A percentile compares a stretch with the other conserved stretches of the same genome.
Evolutionary conservation across 2,329 filamentous ascomycete species (phyloP).

Genomic region (Pseudocercospora pini-densiflorae): DNA sequence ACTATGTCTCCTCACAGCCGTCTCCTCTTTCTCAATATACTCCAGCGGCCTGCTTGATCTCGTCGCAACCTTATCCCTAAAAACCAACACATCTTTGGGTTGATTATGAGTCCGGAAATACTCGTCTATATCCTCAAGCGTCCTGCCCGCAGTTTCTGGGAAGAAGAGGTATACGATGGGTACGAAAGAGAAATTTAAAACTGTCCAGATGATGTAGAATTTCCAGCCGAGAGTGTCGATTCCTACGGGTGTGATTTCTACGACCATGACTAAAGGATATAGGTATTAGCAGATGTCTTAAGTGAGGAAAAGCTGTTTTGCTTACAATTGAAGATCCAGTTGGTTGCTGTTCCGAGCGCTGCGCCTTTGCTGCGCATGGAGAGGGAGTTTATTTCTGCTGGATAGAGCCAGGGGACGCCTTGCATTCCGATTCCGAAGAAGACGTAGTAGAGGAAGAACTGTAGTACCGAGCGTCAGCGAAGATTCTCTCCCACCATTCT

Average conservation of each 20-base stretch:
- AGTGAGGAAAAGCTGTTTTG: too few species aligned
- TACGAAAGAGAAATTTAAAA: slow-evolving; percentile 55
- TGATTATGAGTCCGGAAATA: slow-evolving; percentile 33
- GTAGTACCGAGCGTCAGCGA: not conserved
- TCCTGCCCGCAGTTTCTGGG: slow-evolving; percentile 40
- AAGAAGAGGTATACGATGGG: slow-evolving; percentile 51
- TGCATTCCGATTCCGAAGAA: slow-evolving; percentile 53
- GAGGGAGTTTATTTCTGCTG: slow-evolving; percentile 56
- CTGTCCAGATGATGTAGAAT: slow-evolving; percentile 53
- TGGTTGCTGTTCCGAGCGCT: slow-evolving; percentile 55
- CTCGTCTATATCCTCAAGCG: slow-evolving; percentile 40
- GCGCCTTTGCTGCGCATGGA: slow-evolving; percentile 56
- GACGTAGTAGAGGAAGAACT: slow-evolving; percentile 59
- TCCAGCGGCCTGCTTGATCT: slow-evolving; percentile 51
- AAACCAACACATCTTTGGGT: slow-evolving; percentile 47
- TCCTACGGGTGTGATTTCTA: slow-evolving; percentile 40
- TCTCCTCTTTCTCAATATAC: slow-evolving; percentile 54
- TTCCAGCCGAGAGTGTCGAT: slow-evolving; percentile 38
- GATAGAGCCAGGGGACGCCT: slow-evolving; percentile 48
- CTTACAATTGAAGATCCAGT: slow-evolving; percentile 51
- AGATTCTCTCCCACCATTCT: too few species aligned
- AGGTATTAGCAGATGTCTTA: too few species aligned
- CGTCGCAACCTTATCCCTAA: slow-evolving; percentile 54
- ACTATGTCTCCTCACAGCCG: slow-evolving; percentile 41
- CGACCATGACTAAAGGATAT: slow-evolving; percentile 35